Evolutionary conservation across 1,284 basidiomycete genomes (phyloP), one percentile per base, ranked within the genome.

Genomic region (Wallemia hederae): DNA sequence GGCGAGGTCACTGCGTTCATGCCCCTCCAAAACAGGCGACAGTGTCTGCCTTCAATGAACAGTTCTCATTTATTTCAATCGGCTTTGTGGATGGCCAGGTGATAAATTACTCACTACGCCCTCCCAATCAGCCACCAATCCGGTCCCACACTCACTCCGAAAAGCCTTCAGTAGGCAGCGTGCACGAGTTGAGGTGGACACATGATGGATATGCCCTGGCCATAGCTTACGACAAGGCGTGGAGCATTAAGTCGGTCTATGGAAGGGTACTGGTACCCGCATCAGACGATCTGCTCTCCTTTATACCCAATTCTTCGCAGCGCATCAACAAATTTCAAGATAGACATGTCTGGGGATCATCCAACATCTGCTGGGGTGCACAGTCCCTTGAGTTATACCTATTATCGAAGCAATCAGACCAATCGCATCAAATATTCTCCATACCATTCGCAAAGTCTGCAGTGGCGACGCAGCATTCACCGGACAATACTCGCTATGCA

Each of bases 401-500:
- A 19, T n/a, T 59, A 22, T 27, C 55, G 27, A 49, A 22, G 56
- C 25, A 56, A 19, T 25, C 49, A 25, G 49, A 24, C 55, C 61
- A 27, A 28, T 49, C 39, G 19, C 39, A 79, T 17, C 85, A 88
- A 66, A 69, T 94, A 2, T 92, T 88, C 69, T 74, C 80, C 7
- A 75, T 97, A 14, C 89, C 92, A 2, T 94, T 98, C 69, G 87
- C 89, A 1, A 96, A 96, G 72, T 90, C 87, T 67, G 88, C 92
- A 0, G 84, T 88, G 0, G 85, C 90, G 1, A 81, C 82, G 3
- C 87, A 96, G 67, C 87, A 90, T 67, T 49, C 34, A 62, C 17
- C 17, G 84, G 89, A 92, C 67, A 91, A 91, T 67, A 87, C 88
- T 1, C 79, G 87, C 64, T 92, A 94, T 67, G 91, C 88, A 0